Percentiles rank a stretch among this genome's conserved stretches.
Evolutionary conservation across 2,329 filamentous ascomycete genomes (phyloP).

Genomic region (Scedosporium boydii): DNA sequence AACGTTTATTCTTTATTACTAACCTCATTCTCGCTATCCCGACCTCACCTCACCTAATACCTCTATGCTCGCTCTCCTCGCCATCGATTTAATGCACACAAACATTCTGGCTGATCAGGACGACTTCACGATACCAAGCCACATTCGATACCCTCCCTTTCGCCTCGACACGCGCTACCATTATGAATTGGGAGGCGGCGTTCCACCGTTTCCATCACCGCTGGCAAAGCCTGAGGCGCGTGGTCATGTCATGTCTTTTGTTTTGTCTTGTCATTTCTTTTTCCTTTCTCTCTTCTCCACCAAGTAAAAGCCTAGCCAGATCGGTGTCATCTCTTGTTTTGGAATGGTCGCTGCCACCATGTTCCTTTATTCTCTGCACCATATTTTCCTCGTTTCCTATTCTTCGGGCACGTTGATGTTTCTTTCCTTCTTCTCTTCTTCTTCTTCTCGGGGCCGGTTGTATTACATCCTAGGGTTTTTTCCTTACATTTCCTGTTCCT

Average conservation of each 20-base stretch:
- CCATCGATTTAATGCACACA: constrained; percentile 5
- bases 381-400: background rate
- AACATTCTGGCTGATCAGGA: background rate
- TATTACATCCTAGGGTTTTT: background rate
- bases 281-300: background rate
- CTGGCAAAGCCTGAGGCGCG: background rate
- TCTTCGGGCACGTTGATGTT: background rate
- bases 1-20: constrained; percentile 6
- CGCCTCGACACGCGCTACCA: background rate
- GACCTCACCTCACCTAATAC: constrained; percentile 6
- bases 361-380: background rate
- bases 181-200: background rate
- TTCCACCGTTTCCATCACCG: background rate
- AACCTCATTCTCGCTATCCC: constrained; percentile 9
- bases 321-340: background rate
- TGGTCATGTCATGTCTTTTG: background rate
- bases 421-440: background rate
- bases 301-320: constrained; percentile 1
- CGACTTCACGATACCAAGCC: constrained; percentile 7
- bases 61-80: constrained; percentile 6
- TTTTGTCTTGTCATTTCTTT: background rate
- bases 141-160: background rate
- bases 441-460: background rate
- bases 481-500: background rate
- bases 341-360: background rate